Evolutionary conservation across 345 rosid species (phyloP).

Genomic region (Streptanthus diversifolius): DNA sequence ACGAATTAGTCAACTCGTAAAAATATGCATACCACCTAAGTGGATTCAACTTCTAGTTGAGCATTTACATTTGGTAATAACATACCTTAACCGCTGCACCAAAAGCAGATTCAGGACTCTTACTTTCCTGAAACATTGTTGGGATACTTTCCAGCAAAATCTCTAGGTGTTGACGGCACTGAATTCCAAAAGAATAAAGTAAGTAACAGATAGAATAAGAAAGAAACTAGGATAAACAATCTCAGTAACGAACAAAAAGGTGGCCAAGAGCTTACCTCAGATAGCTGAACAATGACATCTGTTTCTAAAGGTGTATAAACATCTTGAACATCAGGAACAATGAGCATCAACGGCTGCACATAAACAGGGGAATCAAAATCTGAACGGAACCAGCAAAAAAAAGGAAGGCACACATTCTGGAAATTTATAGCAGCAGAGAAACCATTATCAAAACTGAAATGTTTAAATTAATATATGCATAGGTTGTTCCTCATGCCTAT

Average conservation of each 20-base stretch:
- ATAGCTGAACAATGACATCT: slow-evolving; percentile 84
- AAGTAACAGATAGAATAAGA: slow-evolving; percentile 8
- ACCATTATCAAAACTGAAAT: background rate
- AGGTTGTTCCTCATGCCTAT: background rate
- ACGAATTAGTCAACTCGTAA: background rate
- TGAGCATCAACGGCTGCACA: slow-evolving; percentile 96
- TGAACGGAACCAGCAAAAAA: background rate
- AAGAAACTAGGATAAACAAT: background rate
- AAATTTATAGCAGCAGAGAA: background rate
- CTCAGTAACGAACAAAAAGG: background rate
- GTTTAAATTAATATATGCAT: background rate
- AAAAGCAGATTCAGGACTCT: slow-evolving; percentile 91
- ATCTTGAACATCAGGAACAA: slow-evolving; percentile 96
- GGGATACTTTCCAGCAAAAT: slow-evolving; percentile 93
- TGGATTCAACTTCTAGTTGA: background rate
- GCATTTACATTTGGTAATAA: slow-evolving; percentile 7
- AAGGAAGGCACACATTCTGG: background rate
- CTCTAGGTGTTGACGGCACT: slow-evolving; percentile 97
- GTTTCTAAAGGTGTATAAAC: slow-evolving; percentile 92
- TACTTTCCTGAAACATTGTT: slow-evolving; percentile 79
- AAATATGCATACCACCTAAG: background rate
- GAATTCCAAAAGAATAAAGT: slow-evolving; percentile 25
- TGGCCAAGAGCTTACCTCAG: slow-evolving; percentile 61
- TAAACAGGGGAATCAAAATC: slow-evolving; percentile 9
- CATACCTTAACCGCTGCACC: slow-evolving; percentile 96